phyloP scores from a whole-genome alignment of 257 asterid species.

The Solanum stenotomum region DNA sequence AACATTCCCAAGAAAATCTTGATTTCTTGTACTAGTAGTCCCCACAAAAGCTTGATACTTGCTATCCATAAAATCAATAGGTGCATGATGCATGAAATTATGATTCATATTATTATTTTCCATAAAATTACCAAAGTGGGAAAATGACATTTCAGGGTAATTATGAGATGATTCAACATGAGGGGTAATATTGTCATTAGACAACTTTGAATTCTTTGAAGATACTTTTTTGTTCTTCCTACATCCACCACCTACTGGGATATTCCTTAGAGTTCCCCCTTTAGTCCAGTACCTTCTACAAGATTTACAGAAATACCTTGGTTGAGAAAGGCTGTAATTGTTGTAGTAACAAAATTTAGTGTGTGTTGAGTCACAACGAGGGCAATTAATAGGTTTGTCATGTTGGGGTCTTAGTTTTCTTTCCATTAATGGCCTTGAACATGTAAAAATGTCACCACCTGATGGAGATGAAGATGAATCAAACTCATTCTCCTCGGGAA shows the following conservation, averaged over 20 bases:
- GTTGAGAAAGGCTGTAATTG: constrained; percentile 93
- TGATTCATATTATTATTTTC: neutral
- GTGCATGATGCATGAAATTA: constrained; percentile 22
- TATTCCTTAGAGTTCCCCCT: constrained; percentile 90
- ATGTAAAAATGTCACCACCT: constrained; percentile 50
- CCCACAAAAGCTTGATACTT: constrained; percentile 37
- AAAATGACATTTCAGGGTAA: constrained; percentile 26
- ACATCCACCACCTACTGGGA: constrained; percentile 95
- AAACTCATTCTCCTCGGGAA: constrained; percentile 54
- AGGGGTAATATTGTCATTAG: neutral
- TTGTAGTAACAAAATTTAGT: constrained; percentile 95
- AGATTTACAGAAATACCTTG: constrained; percentile 88
- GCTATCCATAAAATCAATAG: constrained; percentile 55
- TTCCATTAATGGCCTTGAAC: constrained; percentile 57
- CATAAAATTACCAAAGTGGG: constrained; percentile 16
- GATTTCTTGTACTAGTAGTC: constrained; percentile 2
- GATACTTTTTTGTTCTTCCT: constrained; percentile 68
- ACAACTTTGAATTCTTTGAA: constrained; percentile 27
- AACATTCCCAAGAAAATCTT: constrained; percentile 24
- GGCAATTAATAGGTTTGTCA: constrained; percentile 69
- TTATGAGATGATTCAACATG: constrained; percentile 7
- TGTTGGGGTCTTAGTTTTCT: constrained; percentile 70
- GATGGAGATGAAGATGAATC: constrained; percentile 49
- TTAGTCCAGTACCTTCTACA: constrained; percentile 96
- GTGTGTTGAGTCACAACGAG: constrained; percentile 89